Percentiles rank a stretch among this genome's conserved stretches.
Evolutionary conservation across 2,329 filamentous ascomycete species (phyloP).

Genomic region (Harringtonia lauricola): DNA sequence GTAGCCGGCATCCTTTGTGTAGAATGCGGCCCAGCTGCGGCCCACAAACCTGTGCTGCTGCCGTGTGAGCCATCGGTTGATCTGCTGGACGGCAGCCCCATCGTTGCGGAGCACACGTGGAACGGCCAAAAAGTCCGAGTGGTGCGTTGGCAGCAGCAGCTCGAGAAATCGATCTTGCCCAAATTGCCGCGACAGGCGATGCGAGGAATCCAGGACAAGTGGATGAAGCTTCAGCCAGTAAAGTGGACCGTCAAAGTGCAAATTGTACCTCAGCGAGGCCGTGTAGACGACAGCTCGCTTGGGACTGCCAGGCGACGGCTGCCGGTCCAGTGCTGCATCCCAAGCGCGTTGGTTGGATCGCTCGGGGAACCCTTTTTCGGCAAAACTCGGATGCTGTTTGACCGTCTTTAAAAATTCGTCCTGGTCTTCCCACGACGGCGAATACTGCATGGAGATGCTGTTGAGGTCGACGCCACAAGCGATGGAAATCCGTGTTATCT

Average conservation of each 20-base stretch:
- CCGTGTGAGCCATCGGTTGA: conserved; percentile 29
- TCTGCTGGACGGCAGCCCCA: conserved; percentile 17
- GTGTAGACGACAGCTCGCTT: conserved; percentile 29
- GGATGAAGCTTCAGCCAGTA: conserved; percentile 37
- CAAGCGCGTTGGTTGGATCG: conserved; percentile 32
- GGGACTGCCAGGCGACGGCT: conserved; percentile 16
- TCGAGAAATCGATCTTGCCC: conserved; percentile 49
- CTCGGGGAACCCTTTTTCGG: conserved; percentile 36
- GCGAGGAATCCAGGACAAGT: conserved; percentile 33
- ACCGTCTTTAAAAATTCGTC: conserved; percentile 30
- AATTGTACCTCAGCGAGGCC: conserved; percentile 27
- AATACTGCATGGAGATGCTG: conserved; percentile 23
- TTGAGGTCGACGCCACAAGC: conserved; percentile 31
- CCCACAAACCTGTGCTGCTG: conserved; percentile 31
- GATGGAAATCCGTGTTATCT: conserved; percentile 35
- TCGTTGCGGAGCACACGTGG: conserved; percentile 20
- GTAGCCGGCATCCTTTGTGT: conserved; percentile 11
- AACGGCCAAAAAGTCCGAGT: conserved; percentile 13
- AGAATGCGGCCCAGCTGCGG: conserved; percentile 15
- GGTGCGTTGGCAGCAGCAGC: conserved; percentile 35
- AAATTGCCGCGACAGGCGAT: conserved; percentile 43
- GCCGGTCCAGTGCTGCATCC: conserved; percentile 24
- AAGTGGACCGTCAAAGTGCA: conserved; percentile 23
- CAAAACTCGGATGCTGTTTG: conserved; percentile 25
- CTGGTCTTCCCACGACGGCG: conserved; percentile 32